phyloP scores from a whole-genome alignment of 108 stramenopile species.

The Aurantiochytrium sp. region DNA sequence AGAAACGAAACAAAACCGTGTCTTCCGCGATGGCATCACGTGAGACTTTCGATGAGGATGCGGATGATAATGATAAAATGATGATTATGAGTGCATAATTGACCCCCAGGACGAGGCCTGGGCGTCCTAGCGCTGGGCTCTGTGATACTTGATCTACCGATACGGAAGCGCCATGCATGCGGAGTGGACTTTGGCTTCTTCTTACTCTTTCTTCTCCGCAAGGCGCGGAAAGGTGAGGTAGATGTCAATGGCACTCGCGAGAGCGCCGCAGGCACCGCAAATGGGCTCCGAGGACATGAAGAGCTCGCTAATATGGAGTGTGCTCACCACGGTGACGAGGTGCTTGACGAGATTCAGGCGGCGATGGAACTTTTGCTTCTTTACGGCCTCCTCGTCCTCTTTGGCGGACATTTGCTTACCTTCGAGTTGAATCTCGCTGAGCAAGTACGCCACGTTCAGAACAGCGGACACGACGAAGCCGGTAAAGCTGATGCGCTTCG shows the following conservation, averaged over 20 bases:
- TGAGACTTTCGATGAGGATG: too few relatives aligned
- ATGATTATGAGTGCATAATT: too few relatives aligned
- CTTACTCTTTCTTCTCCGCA: background rate
- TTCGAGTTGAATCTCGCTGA: background rate
- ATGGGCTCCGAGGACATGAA: background rate
- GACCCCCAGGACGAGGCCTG: too few relatives aligned
- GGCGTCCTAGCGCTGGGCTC: too few relatives aligned
- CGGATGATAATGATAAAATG: too few relatives aligned
- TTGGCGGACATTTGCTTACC: too few relatives aligned
- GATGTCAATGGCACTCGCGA: background rate
- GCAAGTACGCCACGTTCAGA: background rate
- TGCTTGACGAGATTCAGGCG: background rate
- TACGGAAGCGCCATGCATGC: too few relatives aligned
- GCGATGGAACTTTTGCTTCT: background rate
- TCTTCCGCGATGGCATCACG: too few relatives aligned
- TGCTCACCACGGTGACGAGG: background rate
- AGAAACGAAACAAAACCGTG: too few relatives aligned
- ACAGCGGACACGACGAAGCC: background rate
- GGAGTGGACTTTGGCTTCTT: background rate
- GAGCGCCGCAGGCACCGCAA: background rate
- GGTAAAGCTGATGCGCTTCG: slow-evolving; percentile 8
- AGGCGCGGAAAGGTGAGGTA: background rate
- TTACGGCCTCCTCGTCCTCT: background rate
- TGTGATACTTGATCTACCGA: too few relatives aligned
- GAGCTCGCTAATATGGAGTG: slow-evolving; percentile 6